Evolutionary conservation across 768 basidiomycete genomes (phyloP).

Genomic region (Naganishia vishniacii): DNA sequence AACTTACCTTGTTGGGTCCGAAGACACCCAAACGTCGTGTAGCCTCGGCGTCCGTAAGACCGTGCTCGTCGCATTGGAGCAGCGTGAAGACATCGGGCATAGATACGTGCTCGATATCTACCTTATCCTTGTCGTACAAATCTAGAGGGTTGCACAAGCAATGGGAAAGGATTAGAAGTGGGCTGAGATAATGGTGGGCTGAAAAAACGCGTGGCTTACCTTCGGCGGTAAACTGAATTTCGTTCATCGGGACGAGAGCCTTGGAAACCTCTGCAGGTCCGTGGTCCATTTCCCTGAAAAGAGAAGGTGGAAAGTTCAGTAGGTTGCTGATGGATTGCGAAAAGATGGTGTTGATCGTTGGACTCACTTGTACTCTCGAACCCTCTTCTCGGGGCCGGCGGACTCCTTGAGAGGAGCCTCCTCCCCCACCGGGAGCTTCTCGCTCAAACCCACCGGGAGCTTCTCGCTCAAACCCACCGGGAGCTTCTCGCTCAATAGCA

Average conservation of each 20-base stretch:
- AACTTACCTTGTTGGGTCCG: conserved; percentile 72
- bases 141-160: conserved; percentile 32
- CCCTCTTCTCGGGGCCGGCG: conserved; percentile 41
- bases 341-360: too few relatives aligned
- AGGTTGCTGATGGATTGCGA: too few relatives aligned
- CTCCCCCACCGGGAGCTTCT: too few relatives aligned
- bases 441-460: too few relatives aligned
- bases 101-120: conserved; percentile 93
- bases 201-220: too few relatives aligned
- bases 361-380: conserved; percentile 28
- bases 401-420: conserved; percentile 40
- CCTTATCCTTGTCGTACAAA: conserved; percentile 93
- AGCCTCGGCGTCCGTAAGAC: conserved; percentile 71
- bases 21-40: conserved; percentile 80
- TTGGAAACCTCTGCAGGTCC: conserved; percentile 39
- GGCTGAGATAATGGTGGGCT: too few relatives aligned
- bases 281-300: conserved; percentile 35
- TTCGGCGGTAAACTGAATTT: conserved; percentile 48
- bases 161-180: neutral
- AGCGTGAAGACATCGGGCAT: conserved; percentile 96
- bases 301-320: neutral
- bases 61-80: conserved; percentile 78
- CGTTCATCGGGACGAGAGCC: conserved; percentile 43
- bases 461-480: too few relatives aligned
- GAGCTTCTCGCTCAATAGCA: too few relatives aligned